Percentiles rank a stretch among this genome's conserved stretches.
These are phyloP conservation scores for Mucor racemosus DNA, from an alignment of 371 early-diverging fungal species.

Conservation along the genomic window DNA sequence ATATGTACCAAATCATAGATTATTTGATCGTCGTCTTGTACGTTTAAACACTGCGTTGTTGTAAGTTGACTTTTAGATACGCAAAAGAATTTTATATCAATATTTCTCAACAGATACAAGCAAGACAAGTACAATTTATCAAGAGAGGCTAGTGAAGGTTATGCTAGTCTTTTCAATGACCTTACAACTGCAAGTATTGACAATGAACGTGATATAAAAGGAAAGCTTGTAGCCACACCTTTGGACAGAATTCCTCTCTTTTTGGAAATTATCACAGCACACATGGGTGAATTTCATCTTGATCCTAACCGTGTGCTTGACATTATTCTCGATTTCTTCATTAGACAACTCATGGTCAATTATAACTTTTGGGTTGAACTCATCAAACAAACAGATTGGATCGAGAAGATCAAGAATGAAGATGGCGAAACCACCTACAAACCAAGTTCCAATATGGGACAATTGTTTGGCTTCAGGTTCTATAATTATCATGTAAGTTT, in stretches of 20 bases:
- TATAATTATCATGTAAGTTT: slow-evolving; percentile 60
- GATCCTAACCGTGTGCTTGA: slow-evolving; percentile 92
- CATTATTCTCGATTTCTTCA: slow-evolving; percentile 81
- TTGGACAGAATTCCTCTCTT: slow-evolving; percentile 43
- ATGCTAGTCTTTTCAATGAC: slow-evolving; percentile 77
- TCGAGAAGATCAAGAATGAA: slow-evolving; percentile 15
- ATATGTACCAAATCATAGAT: slow-evolving; percentile 48
- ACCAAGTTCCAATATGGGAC: slow-evolving; percentile 59
- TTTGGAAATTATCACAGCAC: slow-evolving; percentile 51
- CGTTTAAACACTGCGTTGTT: slow-evolving; percentile 71
- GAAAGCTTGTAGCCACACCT: slow-evolving; percentile 34
- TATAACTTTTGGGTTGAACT: slow-evolving; percentile 82
- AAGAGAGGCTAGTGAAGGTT: slow-evolving; percentile 90
- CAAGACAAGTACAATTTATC: slow-evolving; percentile 91
- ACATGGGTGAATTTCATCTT: slow-evolving; percentile 81
- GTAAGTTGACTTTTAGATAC: slow-evolving; percentile 35
- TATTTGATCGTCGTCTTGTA: slow-evolving; percentile 61
- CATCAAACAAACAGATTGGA: slow-evolving; percentile 77
- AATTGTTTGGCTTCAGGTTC: slow-evolving; percentile 89
- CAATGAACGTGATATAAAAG: slow-evolving; percentile 33
- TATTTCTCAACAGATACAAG: slow-evolving; percentile 69
- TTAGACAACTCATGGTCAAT: slow-evolving; percentile 71
- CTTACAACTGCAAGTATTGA: slow-evolving; percentile 52
- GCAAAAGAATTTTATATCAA: not conserved
- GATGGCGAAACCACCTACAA: slow-evolving; percentile 24